Base-by-base conservation (phyloP, 169 alveolate genomes). In the Plasmodium malariae region DNA sequence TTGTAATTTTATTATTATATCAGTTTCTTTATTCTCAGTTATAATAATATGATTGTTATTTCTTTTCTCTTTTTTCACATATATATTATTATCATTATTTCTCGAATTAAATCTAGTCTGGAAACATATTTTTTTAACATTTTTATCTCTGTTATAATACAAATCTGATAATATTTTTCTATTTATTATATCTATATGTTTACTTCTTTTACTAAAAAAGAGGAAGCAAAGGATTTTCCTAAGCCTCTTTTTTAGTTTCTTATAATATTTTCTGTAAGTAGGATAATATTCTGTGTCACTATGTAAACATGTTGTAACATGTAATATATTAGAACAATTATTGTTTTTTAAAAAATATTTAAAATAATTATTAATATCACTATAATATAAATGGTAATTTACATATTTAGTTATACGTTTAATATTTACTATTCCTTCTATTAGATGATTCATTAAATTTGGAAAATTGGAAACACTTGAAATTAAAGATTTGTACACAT, bases 401-500 rank as follows among this genome's bases (percentile, higher is more conserved):
- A 76, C 37, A 60, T 76, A 76, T 32, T 76, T 76, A 63, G 60
- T 63, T 62, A 76, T 40, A 17, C 89, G 76, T 51, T 43, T 65
- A 45, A 76, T 63, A 45, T 60, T 63, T 49, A 62, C 36, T 21
- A 1, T 45, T 19, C 89, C 89, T 76, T 76, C 89, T 17, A 76
- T 59, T 26, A 76, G 14, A 36, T 26, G n/a, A 76, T 76, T 76
- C 36, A 76, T 45, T 76, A 76, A 76, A 48, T 76, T 76, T n/a
- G 89, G 89, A 45, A 76, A 76, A 65, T 62, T 76, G 17, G 67
- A 37, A 12, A 62, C 67, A 60, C 67, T 45, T 48, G 73, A 76
- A 76, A 76, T 63, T 45, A 76, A 76, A n/a, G 76, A 26, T 36
- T 76, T 76, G 32, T 76, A 63, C 32, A 76, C 89, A 63, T 40